phyloP scores from a whole-genome alignment of 1,284 basidiomycete genomes.

The Meira miltonrushii region DNA sequence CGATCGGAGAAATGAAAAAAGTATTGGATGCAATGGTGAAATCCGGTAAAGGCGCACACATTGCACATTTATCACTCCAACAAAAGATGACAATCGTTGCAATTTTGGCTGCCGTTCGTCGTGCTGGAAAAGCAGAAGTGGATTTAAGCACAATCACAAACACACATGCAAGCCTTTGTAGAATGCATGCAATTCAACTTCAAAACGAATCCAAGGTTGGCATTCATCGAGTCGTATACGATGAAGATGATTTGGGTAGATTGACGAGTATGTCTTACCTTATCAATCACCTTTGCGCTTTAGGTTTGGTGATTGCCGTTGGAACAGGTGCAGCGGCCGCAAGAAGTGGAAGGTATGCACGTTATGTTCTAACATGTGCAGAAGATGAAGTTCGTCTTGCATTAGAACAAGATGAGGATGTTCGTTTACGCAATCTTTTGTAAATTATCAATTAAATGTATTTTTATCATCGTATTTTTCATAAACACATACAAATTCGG shows the following conservation, averaged over 20 bases:
- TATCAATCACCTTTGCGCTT: slow-evolving; percentile 26
- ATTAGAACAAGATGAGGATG: slow-evolving; percentile 33
- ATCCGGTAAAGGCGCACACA: slow-evolving; percentile 64
- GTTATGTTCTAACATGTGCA: slow-evolving; percentile 36
- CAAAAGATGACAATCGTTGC: slow-evolving; percentile 59
- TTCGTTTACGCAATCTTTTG: slow-evolving; percentile 32
- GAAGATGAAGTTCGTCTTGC: slow-evolving; percentile 47
- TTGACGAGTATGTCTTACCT: slow-evolving; percentile 22
- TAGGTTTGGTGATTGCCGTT: slow-evolving; percentile 42
- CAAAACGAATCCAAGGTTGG: neutral
- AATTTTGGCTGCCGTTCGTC: slow-evolving; percentile 72
- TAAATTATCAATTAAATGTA: slow-evolving; percentile 9
- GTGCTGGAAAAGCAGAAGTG: slow-evolving; percentile 81
- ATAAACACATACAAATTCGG: neutral
- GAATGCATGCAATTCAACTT: slow-evolving; percentile 25
- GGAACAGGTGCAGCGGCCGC: slow-evolving; percentile 41
- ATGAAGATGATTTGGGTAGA: neutral
- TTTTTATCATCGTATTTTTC: neutral
- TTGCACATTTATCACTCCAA: slow-evolving; percentile 37
- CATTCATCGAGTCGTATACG: neutral
- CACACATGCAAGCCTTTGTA: slow-evolving; percentile 35
- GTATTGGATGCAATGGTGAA: slow-evolving; percentile 87
- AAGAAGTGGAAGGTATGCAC: slow-evolving; percentile 31
- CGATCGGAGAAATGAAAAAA: slow-evolving; percentile 67
- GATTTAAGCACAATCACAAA: slow-evolving; percentile 67